Percentiles rank a stretch among this genome's conserved stretches.
phyloP scores from a whole-genome alignment of 2,329 filamentous ascomycete genomes.

The Neoscytalidium dimidiatum region DNA sequence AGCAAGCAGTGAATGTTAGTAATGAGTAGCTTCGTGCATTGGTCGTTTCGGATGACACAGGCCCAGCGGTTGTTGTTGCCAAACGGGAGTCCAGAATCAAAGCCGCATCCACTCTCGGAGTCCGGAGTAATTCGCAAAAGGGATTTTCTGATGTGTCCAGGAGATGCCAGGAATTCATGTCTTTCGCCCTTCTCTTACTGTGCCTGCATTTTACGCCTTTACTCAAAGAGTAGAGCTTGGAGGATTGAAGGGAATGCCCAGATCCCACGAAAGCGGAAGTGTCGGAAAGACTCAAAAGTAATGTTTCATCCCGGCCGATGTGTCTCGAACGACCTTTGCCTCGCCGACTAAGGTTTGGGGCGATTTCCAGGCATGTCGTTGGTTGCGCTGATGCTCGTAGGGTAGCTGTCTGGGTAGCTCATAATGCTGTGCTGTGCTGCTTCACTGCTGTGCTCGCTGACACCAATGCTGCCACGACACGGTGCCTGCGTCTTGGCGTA shows the following conservation, averaged over 20 bases:
- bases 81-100: not conserved
- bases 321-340: not conserved
- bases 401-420: not conserved
- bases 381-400: not conserved
- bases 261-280: not conserved
- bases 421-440: constrained; percentile 18
- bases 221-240: not conserved
- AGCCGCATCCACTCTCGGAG: constrained; percentile 5
- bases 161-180: not conserved
- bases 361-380: not conserved
- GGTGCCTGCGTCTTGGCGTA: constrained; percentile 14
- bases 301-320: not conserved
- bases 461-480: constrained; percentile 25
- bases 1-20: constrained; percentile 61
- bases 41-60: not conserved
- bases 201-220: not conserved
- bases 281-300: not conserved
- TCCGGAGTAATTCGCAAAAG: not conserved
- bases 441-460: constrained; percentile 58
- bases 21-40: constrained; percentile 18
- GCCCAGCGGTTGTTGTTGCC: not conserved
- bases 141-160: not conserved
- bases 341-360: constrained; percentile 13
- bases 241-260: not conserved
- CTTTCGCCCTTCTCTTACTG: not conserved